These are phyloP conservation scores for Neurospora crassa DNA, from an alignment of 2,329 filamentous ascomycete species.

Conservation along the genomic window DNA sequence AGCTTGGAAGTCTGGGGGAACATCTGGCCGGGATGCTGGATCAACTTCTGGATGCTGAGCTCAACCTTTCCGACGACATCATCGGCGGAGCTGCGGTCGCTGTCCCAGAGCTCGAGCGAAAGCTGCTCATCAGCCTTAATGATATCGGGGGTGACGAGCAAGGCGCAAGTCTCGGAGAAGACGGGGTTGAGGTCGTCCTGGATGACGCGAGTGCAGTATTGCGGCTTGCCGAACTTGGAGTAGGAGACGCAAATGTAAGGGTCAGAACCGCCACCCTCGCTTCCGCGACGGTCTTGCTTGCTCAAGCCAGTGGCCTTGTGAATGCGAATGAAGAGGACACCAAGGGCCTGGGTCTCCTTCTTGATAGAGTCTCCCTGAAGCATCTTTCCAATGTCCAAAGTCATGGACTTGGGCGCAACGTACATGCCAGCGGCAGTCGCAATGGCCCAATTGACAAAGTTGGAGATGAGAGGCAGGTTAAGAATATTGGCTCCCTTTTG, in stretches of 20 bases:
- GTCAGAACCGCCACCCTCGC: slow-evolving; percentile 78
- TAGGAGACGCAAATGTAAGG: slow-evolving; percentile 93
- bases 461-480: slow-evolving; percentile 85
- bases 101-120: slow-evolving; percentile 93
- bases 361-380: slow-evolving; percentile 85
- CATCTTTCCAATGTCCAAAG: slow-evolving; percentile 81
- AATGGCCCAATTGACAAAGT: slow-evolving; percentile 95
- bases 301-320: slow-evolving; percentile 79
- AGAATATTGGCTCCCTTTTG: slow-evolving; percentile 82
- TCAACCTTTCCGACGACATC: slow-evolving; percentile 95
- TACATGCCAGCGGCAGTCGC: slow-evolving; percentile 81
- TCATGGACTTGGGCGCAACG: slow-evolving; percentile 89
- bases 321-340: slow-evolving; percentile 87
- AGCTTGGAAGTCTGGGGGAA: slow-evolving; percentile 81
- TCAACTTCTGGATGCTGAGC: slow-evolving; percentile 87
- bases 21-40: slow-evolving; percentile 89
- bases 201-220: slow-evolving; percentile 95
- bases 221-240: slow-evolving; percentile 94
- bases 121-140: slow-evolving; percentile 92
- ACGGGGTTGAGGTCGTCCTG: slow-evolving; percentile 89
- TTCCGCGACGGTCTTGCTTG: slow-evolving; percentile 81
- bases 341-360: slow-evolving; percentile 78
- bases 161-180: slow-evolving; percentile 78
- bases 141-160: slow-evolving; percentile 79
- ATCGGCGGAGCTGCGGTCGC: slow-evolving; percentile 82